phyloP scores from a whole-genome alignment of 306 rosid genomes.

The Arachis hypogaea region DNA sequence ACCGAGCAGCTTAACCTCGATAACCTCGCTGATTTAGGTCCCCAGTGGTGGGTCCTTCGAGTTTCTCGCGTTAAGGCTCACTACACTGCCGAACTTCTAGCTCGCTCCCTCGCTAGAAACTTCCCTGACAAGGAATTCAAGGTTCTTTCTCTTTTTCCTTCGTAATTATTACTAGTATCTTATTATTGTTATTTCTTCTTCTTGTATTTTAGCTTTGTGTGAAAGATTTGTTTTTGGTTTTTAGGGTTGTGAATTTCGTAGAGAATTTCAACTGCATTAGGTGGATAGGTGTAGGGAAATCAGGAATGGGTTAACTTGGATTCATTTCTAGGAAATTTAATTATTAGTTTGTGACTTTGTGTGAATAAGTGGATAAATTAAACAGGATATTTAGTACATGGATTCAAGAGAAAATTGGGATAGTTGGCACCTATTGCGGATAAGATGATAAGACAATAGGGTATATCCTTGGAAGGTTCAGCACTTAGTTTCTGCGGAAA shows the following conservation, averaged over 20 bases:
- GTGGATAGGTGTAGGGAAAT: not conserved
- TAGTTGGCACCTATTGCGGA: not conserved
- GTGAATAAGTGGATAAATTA: too few relatives aligned
- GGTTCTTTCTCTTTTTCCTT: constrained; percentile 34
- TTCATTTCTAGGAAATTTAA: not conserved
- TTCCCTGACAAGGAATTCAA: constrained; percentile 68
- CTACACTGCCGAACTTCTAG: constrained; percentile 61
- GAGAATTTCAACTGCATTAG: not conserved
- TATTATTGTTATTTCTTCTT: not conserved
- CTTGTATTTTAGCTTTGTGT: not conserved
- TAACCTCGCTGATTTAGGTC: constrained; percentile 67
- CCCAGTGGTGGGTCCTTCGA: constrained; percentile 81
- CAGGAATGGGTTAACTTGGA: not conserved
- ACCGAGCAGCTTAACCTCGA: constrained; percentile 80
- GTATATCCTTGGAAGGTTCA: not conserved
- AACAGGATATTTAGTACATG: not conserved
- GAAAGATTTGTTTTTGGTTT: not conserved
- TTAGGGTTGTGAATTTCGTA: not conserved
- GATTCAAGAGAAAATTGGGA: not conserved
- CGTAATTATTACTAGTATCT: not conserved
- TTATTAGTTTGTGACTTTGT: not conserved
- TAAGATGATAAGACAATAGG: not conserved
- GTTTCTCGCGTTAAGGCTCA: constrained; percentile 62
- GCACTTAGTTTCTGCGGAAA: not conserved
- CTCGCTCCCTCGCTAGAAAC: constrained; percentile 64